Evolutionary conservation across 2,329 filamentous ascomycete species (phyloP), one percentile per base, ranked within the genome.

Genomic region (Nectriaceae sp.): DNA sequence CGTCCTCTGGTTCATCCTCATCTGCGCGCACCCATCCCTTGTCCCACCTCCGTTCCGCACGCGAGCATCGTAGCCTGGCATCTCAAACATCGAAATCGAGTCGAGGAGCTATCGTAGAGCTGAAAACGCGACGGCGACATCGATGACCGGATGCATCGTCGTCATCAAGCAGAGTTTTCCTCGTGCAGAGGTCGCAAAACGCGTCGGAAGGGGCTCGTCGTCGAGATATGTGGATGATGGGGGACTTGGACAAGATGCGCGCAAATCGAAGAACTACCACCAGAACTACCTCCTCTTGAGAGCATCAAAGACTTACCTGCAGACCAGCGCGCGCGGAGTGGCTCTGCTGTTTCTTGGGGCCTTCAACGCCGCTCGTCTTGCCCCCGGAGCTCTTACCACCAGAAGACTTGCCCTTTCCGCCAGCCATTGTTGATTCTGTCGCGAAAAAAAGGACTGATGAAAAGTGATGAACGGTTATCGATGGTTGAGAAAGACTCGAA

Each of bases 261-360:
- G 57, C 54, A 60, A 58, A 64, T 11, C 18, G n/a, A n/a, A n/a
- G n/a, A n/a, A 21, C 16, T 16, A 49, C 50, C 49, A 50, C 44
- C 55, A 46, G 11, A 54, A 38, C 48, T 40, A 53, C 15, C 46
- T 47, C 42, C 26, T 47, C 44, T 35, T 47, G 20, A 38, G 53
- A 44, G 31, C 24, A 19, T 18, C 38, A 39, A 35, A 36, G 42
- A 61, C 89, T 81, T 80, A 97, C 92, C 88, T 97, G 92, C 62
- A 97, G 83, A 70, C 92, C 92, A 70, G 92, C 92, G 74, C 94
- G 92, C 68, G 90, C 90, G 65, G 91, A 96, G 79, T 96, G 92
- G 77, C 94, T 96, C 77, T 95, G 89, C 68, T 89, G 87, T 79
- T 96, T 96, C 78, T 89, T 89, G 70, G 85, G 76, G 46, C 80